Base-by-base conservation (phyloP, 306 rosid species). In the Vigna mungo region DNA sequence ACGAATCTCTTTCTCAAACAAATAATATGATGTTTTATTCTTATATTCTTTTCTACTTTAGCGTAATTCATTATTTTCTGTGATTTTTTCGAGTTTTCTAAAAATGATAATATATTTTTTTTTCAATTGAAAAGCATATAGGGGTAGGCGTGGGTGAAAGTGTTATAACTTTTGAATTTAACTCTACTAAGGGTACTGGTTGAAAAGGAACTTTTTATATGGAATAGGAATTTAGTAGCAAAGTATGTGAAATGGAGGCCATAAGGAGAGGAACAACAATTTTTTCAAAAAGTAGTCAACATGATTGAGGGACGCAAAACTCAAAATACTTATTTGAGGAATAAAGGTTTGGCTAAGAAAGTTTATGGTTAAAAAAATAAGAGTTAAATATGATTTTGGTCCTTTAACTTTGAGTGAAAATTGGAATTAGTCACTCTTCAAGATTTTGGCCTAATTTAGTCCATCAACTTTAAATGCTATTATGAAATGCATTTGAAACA, bases 11-110 rank as follows among this genome's bases (percentile, higher is more conserved):
- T 64, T 17, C 5, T 36, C 16, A n/a, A 64, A 64, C 70, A 6
- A 64, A 64, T 4, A 64, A 37, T 37, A 37, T 17, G 27, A 62
- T 36, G 47, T 17, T 62, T 17, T 64, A 36, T 64, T 64, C 70
- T 64, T 64, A 64, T 36, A 64, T 64, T 37, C 49, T 17, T 17
- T 63, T 64, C 16, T 62, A 15, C 13, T 34, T 62, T 61, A 36
- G 7, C 1, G 7, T 36, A 32, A 62, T 32, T 59, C 11, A 27
- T 62, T 34, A n/a, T 62, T 62, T 62, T 34, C 3, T 36, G 9
- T 16, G 7, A 23, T 23, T 12, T 23, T 21, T 21, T 11, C 11
- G 23, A 25, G n/a, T 58, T 58, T 39, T 59, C 23, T 58, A 59
- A 27, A 59, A 56, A 23, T 56, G 6, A 54, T 54, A 18, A 9